These are phyloP conservation scores for Aureobasidium vineae DNA, from an alignment of 2,329 filamentous ascomycete genomes.

Conservation along the genomic window DNA sequence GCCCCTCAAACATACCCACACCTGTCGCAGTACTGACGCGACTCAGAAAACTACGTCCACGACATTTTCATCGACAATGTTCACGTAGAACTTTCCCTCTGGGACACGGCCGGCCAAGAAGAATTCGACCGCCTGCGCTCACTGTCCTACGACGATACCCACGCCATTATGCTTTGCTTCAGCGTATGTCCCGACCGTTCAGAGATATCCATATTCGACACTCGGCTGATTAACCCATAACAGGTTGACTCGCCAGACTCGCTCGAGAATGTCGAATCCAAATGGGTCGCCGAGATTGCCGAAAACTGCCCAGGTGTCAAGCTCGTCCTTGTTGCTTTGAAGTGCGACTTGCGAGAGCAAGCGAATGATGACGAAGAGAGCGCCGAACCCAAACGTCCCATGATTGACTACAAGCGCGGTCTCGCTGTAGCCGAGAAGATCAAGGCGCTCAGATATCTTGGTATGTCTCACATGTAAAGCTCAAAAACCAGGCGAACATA, in stretches of 20 bases:
- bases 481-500: not conserved
- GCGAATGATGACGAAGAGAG: conserved; percentile 63
- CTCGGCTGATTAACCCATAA: not conserved
- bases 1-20: conserved; percentile 29
- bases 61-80: conserved; percentile 98
- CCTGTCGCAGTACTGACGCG: not conserved
- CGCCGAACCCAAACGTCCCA: conserved; percentile 55
- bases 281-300: conserved; percentile 97
- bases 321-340: conserved; percentile 90
- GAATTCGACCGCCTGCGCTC: conserved; percentile 97
- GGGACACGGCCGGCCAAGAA: conserved; percentile 98
- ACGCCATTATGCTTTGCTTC: conserved; percentile 98
- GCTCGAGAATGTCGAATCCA: conserved; percentile 96
- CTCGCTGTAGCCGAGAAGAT: conserved; percentile 89
- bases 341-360: conserved; percentile 89
- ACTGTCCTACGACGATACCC: conserved; percentile 96
- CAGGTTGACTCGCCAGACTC: conserved; percentile 90
- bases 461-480: conserved; percentile 45
- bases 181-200: conserved; percentile 55
- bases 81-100: conserved; percentile 94
- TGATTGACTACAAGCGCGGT: conserved; percentile 88
- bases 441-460: conserved; percentile 86
- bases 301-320: conserved; percentile 97
- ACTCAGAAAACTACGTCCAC: conserved; percentile 90
- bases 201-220: conserved; percentile 1